Conservation (phyloP, 331 rosid genomes). For the Spiraea crenata region DNA sequence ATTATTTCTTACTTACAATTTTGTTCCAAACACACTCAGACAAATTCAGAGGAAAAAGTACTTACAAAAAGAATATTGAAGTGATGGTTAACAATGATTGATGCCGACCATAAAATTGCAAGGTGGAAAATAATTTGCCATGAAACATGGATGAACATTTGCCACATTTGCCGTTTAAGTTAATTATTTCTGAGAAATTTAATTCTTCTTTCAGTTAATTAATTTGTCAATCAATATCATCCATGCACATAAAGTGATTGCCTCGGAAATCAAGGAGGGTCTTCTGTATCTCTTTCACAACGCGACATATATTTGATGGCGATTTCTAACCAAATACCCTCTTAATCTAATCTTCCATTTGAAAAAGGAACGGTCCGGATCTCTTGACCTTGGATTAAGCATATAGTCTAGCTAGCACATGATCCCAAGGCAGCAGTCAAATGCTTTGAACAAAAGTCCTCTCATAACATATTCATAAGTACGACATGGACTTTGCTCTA, state of each 20-base stretch:
- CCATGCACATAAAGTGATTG: conserved; percentile 3
- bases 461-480: background rate
- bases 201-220: background rate
- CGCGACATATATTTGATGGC: conserved; percentile 5
- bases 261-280: conserved; percentile 3
- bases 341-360: background rate
- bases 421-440: background rate
- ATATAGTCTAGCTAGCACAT: background rate
- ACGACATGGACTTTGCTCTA: too few species aligned
- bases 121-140: background rate
- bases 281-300: conserved; percentile 3
- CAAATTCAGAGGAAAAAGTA: background rate
- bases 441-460: background rate
- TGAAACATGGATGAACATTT: conserved; percentile 14
- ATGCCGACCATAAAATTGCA: background rate
- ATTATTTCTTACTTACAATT: background rate
- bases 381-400: background rate
- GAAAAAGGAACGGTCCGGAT: background rate
- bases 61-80: conserved; percentile 4
- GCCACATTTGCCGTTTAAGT: conserved; percentile 8
- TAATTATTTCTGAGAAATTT: background rate
- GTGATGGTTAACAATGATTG: conserved; percentile 6
- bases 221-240: background rate
- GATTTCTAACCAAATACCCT: conserved; percentile 16
- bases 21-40: background rate